A percentile compares a stretch with the other conserved stretches of the same genome.
phyloP scores from a whole-genome alignment of 73 alveolate species.

The Paramecium caudatum region DNA sequence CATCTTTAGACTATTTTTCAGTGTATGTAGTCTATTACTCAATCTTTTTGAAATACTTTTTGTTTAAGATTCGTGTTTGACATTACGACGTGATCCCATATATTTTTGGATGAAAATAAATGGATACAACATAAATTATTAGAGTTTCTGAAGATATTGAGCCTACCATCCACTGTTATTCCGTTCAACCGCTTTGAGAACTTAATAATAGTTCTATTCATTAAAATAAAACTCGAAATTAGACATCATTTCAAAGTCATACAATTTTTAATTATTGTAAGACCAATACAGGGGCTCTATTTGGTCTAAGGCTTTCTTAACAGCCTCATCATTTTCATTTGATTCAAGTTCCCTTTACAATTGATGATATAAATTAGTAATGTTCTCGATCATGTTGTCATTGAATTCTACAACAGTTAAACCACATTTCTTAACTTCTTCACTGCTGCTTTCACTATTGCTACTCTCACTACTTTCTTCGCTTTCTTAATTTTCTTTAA shows the following conservation, averaged over 20 bases:
- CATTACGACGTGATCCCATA: neutral
- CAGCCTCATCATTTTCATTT: neutral
- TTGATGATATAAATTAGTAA: slow-evolving; percentile 3
- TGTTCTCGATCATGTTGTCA: slow-evolving; percentile 15
- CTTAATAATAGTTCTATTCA: neutral
- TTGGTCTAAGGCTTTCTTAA: neutral
- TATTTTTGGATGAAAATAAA: slow-evolving; percentile 9
- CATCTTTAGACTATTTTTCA: slow-evolving; percentile 1
- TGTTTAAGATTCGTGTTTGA: neutral
- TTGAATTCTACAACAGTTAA: neutral
- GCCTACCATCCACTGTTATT: neutral
- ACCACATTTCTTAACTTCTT: neutral
- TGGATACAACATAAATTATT: slow-evolving; percentile 33
- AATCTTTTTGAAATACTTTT: neutral
- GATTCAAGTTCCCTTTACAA: slow-evolving; percentile 15
- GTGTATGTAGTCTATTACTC: neutral
- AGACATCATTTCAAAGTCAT: slow-evolving; percentile 20
- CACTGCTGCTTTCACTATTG: neutral
- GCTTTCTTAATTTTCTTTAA: slow-evolving; percentile 37
- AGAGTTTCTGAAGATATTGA: neutral
- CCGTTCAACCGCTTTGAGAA: neutral
- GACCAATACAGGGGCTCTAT: neutral
- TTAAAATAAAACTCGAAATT: neutral
- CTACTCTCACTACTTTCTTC: neutral
- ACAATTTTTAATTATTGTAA: neutral